Evolutionary conservation across 139 green algal genomes (phyloP).

Genomic region (Auxenochlorella pyrenoidosa): DNA sequence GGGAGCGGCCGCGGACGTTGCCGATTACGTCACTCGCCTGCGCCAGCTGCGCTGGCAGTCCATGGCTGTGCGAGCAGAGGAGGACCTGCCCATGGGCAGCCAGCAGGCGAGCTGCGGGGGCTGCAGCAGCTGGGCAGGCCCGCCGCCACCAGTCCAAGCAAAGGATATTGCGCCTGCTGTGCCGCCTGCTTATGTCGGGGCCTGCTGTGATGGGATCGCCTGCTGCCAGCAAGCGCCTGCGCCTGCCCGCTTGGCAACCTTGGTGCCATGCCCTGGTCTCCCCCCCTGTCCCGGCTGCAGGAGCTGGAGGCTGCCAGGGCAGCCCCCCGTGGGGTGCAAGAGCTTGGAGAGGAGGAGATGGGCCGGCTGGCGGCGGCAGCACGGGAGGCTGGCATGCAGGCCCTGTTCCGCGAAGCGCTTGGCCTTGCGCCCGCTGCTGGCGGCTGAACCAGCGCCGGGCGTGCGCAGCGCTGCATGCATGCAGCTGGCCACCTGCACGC

Average conservation of each 20-base stretch:
- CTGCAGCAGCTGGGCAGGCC: too few species aligned
- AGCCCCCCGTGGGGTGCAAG: slow-evolving; percentile 39
- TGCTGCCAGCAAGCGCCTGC: background rate
- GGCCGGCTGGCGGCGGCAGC: slow-evolving; percentile 62
- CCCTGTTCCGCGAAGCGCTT: slow-evolving; percentile 72
- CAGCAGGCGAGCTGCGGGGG: background rate
- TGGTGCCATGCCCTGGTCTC: too few species aligned
- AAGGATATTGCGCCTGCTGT: too few species aligned
- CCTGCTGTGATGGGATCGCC: background rate
- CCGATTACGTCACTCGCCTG: slow-evolving; percentile 57
- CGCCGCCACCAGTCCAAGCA: too few species aligned
- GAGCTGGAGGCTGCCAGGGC: slow-evolving; percentile 13
- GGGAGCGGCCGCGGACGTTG: slow-evolving; percentile 44
- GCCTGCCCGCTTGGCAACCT: background rate
- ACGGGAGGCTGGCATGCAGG: slow-evolving; percentile 60
- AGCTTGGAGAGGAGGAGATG: slow-evolving; percentile 74
- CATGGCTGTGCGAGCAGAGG: slow-evolving; percentile 60
- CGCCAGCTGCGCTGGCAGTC: slow-evolving; percentile 62
- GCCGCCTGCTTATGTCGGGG: too few species aligned
- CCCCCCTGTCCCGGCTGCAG: background rate
- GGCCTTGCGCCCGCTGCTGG: slow-evolving; percentile 51
- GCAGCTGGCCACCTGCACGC: too few species aligned
- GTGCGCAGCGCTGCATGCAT: too few species aligned
- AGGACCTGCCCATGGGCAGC: slow-evolving; percentile 16
- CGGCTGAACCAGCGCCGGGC: too few species aligned